These are phyloP conservation scores for Quercus aquifolioides DNA, from an alignment of 306 rosid genomes.

Conservation along the genomic window DNA sequence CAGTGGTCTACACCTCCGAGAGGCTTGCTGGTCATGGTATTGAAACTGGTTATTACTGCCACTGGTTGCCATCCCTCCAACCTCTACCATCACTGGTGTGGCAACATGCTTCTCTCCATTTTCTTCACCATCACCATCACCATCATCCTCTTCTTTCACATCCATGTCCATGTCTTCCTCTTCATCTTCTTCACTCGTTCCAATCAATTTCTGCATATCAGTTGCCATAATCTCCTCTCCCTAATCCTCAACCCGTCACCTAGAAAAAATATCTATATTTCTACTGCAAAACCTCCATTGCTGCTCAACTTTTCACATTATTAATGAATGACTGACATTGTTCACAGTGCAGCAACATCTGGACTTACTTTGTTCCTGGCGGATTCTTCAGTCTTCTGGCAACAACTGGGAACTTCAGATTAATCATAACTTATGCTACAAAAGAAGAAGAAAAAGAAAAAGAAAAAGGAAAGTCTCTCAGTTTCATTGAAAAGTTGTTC, in stretches of 20 bases:
- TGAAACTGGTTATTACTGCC: conserved; percentile 55
- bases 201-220: conserved; percentile 72
- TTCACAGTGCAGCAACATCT: neutral
- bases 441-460: neutral
- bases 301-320: neutral
- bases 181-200: conserved; percentile 82
- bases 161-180: conserved; percentile 91
- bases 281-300: conserved; percentile 8
- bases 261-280: conserved; percentile 16
- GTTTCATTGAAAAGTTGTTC: neutral
- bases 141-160: conserved; percentile 82
- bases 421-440: neutral
- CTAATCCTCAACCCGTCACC: conserved; percentile 20
- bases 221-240: conserved; percentile 61
- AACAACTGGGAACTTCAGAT: conserved; percentile 8
- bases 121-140: conserved; percentile 55
- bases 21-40: conserved; percentile 57
- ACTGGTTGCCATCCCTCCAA: conserved; percentile 56
- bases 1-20: conserved; percentile 78
- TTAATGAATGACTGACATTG: neutral
- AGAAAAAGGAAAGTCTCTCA: neutral
- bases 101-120: conserved; percentile 44
- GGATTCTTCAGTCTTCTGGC: neutral
- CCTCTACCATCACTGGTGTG: conserved; percentile 44
- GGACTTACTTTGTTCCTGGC: neutral